Evolutionary conservation across 2,329 filamentous ascomycete genomes (phyloP).

Genomic region (Leptosphaerulina australis): DNA sequence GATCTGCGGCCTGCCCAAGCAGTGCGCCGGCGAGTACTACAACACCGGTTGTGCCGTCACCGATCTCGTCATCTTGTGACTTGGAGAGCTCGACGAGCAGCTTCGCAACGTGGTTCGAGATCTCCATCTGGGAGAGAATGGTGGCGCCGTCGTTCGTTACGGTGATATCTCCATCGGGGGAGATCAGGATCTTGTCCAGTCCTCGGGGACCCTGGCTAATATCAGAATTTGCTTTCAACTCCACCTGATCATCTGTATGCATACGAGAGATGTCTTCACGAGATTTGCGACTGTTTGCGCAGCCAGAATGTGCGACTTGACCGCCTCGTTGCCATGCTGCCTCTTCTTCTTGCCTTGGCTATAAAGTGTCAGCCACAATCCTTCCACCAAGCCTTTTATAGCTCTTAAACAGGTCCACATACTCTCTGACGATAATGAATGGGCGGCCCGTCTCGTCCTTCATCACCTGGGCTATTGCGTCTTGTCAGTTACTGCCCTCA

Average conservation of each 20-base stretch:
- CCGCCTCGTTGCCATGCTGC: constrained; percentile 93
- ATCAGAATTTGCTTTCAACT: constrained; percentile 16
- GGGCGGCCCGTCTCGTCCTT: constrained; percentile 97
- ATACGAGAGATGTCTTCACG: constrained; percentile 88
- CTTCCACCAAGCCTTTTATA: too few relatives aligned
- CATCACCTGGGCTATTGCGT: constrained; percentile 69
- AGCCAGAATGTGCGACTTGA: constrained; percentile 97
- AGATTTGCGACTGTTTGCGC: constrained; percentile 96
- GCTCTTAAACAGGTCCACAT: constrained; percentile 59
- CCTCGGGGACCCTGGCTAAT: constrained; percentile 77
- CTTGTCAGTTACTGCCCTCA: constrained; percentile 30
- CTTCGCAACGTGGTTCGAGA: constrained; percentile 97
- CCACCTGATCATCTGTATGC: constrained; percentile 17
- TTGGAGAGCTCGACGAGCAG: constrained; percentile 95
- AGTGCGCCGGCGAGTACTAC: constrained; percentile 94
- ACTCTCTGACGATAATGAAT: constrained; percentile 99
- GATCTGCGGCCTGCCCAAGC: constrained; percentile 92
- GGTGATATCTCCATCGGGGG: constrained; percentile 97
- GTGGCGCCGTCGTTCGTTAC: constrained; percentile 99
- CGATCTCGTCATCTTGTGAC: constrained; percentile 98
- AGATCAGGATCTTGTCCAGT: constrained; percentile 98
- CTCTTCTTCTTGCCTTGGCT: constrained; percentile 98
- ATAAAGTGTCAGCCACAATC: background rate
- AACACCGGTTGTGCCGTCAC: constrained; percentile 96
- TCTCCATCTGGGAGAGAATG: constrained; percentile 96